Base-by-base conservation (phyloP, 441 rosid genomes). In the Corymbia citriodora region DNA sequence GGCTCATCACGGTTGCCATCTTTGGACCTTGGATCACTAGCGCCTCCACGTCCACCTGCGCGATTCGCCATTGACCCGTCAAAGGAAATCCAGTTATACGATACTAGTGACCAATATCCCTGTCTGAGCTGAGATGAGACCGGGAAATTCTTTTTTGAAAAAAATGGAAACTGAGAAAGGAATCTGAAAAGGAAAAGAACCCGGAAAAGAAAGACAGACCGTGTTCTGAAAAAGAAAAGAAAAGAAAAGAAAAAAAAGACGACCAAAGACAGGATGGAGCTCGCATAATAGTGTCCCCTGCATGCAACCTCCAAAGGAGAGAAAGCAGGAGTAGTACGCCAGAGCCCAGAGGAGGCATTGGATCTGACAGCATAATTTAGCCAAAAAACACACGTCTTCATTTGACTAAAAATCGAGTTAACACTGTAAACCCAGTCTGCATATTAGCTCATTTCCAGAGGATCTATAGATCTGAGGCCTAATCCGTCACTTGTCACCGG, bases 11-110 rank as follows among this genome's bases (percentile, higher is more conserved):
- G 10, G 98, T 97, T 49, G 92, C 96, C 88, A 97, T 89, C 91
- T 90, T 98, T 88, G 99, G 99, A 87, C 99, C 99, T 93, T 96
- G 97, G 53, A 97, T 96, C 90, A 95, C 97, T n/a, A 98, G 89
- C 72, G 95, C 97, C 90, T 97, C 99, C 53, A 98, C 96, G 89
- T 96, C 98, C 91, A 98, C 99, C 99, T 98, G 93, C 87, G 89
- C 8, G 33, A 45, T 55, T 48, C 88, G 87, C 8, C 50, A 33
- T 55, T 72, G 61, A 45, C 40, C 48, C 63, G 45, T 18, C 55
- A 63, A 17, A 81, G 1, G 33, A 85, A 68, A 61, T 18, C 27
- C 8, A 16, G 85, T 49, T 54, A 50, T 21, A 88, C 87, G 48
- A 33, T 10, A 23, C 79, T 53, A 88, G 25, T 65, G 36, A 7